phyloP scores from a whole-genome alignment of 2,329 filamentous ascomycete genomes.

The Cladosporium colombiae region DNA sequence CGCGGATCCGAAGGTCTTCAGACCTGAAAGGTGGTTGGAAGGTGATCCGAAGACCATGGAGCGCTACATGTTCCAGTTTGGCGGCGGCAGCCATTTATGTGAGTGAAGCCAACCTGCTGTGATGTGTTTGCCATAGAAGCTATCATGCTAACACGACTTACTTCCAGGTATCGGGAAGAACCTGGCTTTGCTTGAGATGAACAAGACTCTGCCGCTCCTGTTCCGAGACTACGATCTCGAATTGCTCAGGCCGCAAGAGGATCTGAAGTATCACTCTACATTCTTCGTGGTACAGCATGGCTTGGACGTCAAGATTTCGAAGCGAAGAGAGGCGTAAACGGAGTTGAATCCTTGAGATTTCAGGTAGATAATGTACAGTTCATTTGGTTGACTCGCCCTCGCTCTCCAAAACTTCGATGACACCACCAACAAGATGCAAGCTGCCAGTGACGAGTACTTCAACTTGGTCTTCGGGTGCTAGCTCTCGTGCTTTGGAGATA shows the following conservation, averaged over 20 bases:
- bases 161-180: constrained; percentile 61
- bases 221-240: constrained; percentile 57
- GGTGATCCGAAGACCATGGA: constrained; percentile 65
- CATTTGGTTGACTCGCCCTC: constrained; percentile 27
- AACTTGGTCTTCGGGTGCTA: constrained; percentile 46
- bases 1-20: constrained; percentile 62
- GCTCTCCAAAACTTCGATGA: constrained; percentile 69
- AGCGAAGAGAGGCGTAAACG: constrained; percentile 28
- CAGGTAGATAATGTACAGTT: neutral
- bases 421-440: constrained; percentile 77
- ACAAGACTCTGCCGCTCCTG: constrained; percentile 45
- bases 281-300: constrained; percentile 63
- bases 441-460: constrained; percentile 79
- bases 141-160: neutral
- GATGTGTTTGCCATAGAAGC: neutral
- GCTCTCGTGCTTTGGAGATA: constrained; percentile 56
- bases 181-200: constrained; percentile 51
- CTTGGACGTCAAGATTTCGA: constrained; percentile 52
- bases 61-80: constrained; percentile 71
- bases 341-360: neutral
- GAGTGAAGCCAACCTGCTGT: neutral
- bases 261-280: constrained; percentile 56
- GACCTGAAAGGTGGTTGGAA: constrained; percentile 68
- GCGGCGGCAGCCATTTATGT: constrained; percentile 59
- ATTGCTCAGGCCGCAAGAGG: constrained; percentile 52